Percentiles rank a stretch among this genome's conserved stretches.
phyloP scores from a whole-genome alignment of 495 filamentous ascomycete genomes.

The Tuber brumale region DNA sequence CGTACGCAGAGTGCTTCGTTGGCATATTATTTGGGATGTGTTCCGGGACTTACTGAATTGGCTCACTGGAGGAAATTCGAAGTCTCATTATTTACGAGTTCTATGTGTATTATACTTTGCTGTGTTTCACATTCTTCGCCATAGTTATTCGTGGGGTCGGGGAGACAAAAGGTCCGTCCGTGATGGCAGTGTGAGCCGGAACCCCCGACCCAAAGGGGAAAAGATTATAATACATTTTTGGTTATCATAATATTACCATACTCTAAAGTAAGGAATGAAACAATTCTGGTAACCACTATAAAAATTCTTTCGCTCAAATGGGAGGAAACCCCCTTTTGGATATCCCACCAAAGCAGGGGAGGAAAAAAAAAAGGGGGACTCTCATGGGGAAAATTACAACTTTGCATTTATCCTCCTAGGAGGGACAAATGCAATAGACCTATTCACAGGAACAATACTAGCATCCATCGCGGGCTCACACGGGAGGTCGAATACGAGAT shows the following conservation, averaged over 20 bases:
- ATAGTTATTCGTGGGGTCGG: background rate
- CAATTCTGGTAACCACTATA: background rate
- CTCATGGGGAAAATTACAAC: background rate
- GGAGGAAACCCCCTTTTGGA: background rate
- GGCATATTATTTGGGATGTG: background rate
- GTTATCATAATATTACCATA: no score
- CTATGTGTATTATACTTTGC: background rate
- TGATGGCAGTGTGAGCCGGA: background rate
- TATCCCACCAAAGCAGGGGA: background rate
- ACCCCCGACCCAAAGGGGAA: background rate
- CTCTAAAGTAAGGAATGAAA: background rate
- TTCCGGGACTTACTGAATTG: background rate
- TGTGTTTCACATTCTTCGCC: background rate
- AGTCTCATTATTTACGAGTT: background rate
- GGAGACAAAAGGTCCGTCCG: background rate
- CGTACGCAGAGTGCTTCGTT: background rate
- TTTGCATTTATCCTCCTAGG: background rate
- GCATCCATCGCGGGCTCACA: conserved; percentile 11
- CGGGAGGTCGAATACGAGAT: conserved; percentile 17
- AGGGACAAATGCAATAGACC: conserved; percentile 15
- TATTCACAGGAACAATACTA: conserved; percentile 3
- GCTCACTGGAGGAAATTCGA: background rate
- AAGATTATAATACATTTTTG: background rate
- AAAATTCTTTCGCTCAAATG: background rate
- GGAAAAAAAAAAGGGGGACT: background rate